A percentile compares a stretch with the other conserved stretches of the same genome.
phyloP scores from a whole-genome alignment of 345 rosid genomes.

The Brassica cretica region DNA sequence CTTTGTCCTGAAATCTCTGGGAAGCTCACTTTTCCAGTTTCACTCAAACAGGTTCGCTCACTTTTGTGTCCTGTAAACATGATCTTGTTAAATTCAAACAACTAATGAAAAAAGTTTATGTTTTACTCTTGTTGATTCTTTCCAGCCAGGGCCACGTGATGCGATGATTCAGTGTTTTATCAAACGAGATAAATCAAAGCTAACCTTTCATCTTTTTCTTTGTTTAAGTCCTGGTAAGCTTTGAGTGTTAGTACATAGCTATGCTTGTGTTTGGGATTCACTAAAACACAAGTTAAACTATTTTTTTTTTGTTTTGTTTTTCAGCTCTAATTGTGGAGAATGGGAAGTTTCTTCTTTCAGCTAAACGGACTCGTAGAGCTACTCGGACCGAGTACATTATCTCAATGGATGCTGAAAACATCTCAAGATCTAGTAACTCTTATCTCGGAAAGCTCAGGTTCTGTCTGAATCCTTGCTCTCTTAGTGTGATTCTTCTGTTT shows the following conservation, averaged over 20 bases:
- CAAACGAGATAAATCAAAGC: conserved; percentile 65
- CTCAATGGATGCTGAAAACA: conserved; percentile 70
- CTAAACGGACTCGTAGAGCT: conserved; percentile 64
- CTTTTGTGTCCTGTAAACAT: neutral
- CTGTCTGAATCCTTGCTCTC: neutral
- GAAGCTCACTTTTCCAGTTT: conserved; percentile 63
- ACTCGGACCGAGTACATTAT: conserved; percentile 68
- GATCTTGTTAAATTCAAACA: neutral
- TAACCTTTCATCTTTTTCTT: conserved; percentile 63
- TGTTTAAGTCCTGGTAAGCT: conserved; percentile 62
- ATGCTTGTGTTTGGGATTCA: neutral
- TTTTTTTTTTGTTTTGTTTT: neutral
- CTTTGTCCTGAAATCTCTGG: conserved; percentile 62
- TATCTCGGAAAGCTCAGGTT: conserved; percentile 75
- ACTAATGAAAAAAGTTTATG: conserved; percentile 1
- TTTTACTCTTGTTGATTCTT: neutral
- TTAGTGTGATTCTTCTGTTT: neutral
- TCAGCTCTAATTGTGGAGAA: conserved; percentile 63
- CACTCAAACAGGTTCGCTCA: conserved; percentile 55
- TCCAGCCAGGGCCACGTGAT: conserved; percentile 65
- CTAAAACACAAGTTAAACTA: neutral
- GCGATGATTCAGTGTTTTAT: conserved; percentile 63
- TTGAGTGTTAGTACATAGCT: neutral
- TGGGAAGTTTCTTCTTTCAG: conserved; percentile 73
- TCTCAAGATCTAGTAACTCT: conserved; percentile 64